phyloP scores from a whole-genome alignment of 345 rosid species.

The thale cress (Arabidopsis thaliana) region TAIR10.1 NC_003074.8:22287001-22287500 shows the following conservation, averaged over 20 bases:
- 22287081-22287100: constrained; percentile 57
- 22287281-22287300: constrained; percentile 21
- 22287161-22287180: constrained; percentile 46
- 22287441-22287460: neutral
- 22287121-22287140: constrained; percentile 46
- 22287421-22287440: neutral
- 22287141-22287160: constrained; percentile 30
- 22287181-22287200: constrained; percentile 45
- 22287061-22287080: constrained; percentile 70
- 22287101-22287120: constrained; percentile 82
- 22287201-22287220: constrained; percentile 39
- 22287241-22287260: constrained; percentile 31
- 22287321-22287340: constrained; percentile 38
- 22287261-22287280: constrained; percentile 13
- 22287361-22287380: constrained; percentile 37
- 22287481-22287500: neutral
- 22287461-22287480: neutral
- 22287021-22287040: constrained; percentile 74
- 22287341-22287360: constrained; percentile 43
- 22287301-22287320: constrained; percentile 35
- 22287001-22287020: constrained; percentile 60
- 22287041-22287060: constrained; percentile 65
- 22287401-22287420: constrained; percentile 12
- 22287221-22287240: constrained; percentile 48
- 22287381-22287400: neutral